Conservation (phyloP, 306 rosid species). For the Canavalia ensiformis region DNA sequence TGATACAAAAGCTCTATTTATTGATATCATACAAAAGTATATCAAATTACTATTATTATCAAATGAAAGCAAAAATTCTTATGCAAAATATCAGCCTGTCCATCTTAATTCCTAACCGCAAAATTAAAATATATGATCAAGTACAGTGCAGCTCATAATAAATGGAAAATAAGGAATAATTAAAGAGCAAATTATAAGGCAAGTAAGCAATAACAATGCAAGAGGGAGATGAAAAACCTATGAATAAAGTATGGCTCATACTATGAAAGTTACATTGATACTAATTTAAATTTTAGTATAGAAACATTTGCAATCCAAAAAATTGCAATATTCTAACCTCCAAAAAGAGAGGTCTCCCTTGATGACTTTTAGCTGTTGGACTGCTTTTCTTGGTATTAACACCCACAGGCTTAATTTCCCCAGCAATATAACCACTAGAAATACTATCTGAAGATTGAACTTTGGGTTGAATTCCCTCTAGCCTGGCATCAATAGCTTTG, state of each 20-base stretch:
- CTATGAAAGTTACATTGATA: background rate
- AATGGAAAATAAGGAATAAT: background rate
- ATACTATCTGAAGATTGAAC: slow-evolving; percentile 76
- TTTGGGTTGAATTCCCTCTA: slow-evolving; percentile 94
- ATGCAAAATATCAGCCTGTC: slow-evolving; percentile 27
- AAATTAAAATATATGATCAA: background rate
- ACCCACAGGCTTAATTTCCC: slow-evolving; percentile 71
- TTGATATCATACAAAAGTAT: slow-evolving; percentile 17
- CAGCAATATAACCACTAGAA: slow-evolving; percentile 67
- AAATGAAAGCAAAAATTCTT: slow-evolving; percentile 1
- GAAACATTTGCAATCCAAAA: slow-evolving; percentile 36
- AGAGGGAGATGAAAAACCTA: slow-evolving; percentile 38
- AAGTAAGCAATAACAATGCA: background rate
- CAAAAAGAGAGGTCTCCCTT: slow-evolving; percentile 80
- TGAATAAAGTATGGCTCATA: background rate
- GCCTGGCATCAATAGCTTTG: slow-evolving; percentile 93
- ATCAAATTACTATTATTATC: slow-evolving; percentile 1
- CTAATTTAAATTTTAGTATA: slow-evolving; percentile 20
- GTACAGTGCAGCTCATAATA: slow-evolving; percentile 4
- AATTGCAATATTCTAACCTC: slow-evolving; percentile 73
- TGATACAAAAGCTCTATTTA: background rate
- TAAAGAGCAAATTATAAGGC: slow-evolving; percentile 14
- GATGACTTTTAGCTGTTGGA: slow-evolving; percentile 90
- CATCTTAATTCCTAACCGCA: slow-evolving; percentile 27
- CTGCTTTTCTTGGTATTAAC: slow-evolving; percentile 83